phyloP scores from a whole-genome alignment of 2,329 filamentous ascomycete species.

The Verticillium zaregamsianum region DNA sequence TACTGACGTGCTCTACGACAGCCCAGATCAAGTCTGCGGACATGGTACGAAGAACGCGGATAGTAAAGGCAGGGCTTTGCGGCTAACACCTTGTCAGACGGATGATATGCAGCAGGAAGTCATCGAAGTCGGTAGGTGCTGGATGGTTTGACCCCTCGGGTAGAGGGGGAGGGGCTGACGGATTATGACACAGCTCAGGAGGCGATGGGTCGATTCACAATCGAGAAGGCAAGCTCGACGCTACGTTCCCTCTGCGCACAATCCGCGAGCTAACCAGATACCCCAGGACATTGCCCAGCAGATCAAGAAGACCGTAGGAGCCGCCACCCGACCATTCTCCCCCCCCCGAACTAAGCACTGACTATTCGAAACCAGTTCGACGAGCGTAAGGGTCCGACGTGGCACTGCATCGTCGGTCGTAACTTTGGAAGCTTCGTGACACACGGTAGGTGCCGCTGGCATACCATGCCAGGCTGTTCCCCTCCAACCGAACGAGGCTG shows the following conservation, averaged over 20 bases:
- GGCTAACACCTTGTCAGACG: slow-evolving; percentile 54
- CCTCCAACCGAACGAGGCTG: no score
- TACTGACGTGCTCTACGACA: slow-evolving; percentile 31
- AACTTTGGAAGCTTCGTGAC: slow-evolving; percentile 99
- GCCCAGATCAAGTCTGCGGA: slow-evolving; percentile 97
- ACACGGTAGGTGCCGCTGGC: slow-evolving; percentile 61
- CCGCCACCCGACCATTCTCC: neutral
- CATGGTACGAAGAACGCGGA: slow-evolving; percentile 62
- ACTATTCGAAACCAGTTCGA: slow-evolving; percentile 67
- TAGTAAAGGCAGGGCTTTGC: slow-evolving; percentile 1
- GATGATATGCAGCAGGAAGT: slow-evolving; percentile 97
- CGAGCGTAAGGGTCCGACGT: slow-evolving; percentile 93
- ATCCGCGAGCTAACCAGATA: slow-evolving; percentile 5
- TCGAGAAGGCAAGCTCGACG: slow-evolving; percentile 48
- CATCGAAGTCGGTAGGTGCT: slow-evolving; percentile 83
- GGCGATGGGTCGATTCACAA: slow-evolving; percentile 58
- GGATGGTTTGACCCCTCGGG: neutral
- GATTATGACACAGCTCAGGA: slow-evolving; percentile 47
- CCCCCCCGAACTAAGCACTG: neutral
- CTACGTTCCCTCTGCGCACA: neutral
- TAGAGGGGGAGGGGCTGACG: neutral
- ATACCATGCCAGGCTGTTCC: neutral
- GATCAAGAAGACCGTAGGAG: slow-evolving; percentile 83
- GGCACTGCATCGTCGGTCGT: slow-evolving; percentile 97
- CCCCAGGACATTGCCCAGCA: slow-evolving; percentile 85